Evolutionary conservation across 2,329 filamentous ascomycete species (phyloP).

Genomic region (Simplicillium aogashimaense): DNA sequence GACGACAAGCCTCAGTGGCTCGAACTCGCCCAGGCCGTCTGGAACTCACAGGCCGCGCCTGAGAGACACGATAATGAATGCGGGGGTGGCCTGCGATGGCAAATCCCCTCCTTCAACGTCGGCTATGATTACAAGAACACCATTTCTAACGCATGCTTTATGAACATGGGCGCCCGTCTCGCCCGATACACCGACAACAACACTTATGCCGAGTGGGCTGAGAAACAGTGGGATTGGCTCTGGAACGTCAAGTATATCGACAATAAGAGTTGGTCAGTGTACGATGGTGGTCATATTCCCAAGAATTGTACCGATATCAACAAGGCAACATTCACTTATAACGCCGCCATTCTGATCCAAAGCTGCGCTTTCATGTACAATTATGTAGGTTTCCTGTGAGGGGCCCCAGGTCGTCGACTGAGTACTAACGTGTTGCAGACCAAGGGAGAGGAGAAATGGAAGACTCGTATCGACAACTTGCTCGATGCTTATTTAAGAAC

Average conservation of each 20-base stretch:
- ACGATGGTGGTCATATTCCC: conserved; percentile 36
- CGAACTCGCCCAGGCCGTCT: conserved; percentile 60
- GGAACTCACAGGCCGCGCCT: conserved; percentile 46
- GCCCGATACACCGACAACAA: conserved; percentile 49
- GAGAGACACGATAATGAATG: conserved; percentile 58
- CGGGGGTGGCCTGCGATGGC: conserved; percentile 64
- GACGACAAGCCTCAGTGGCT: conserved; percentile 47
- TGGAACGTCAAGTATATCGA: conserved; percentile 39
- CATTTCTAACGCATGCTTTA: conserved; percentile 36
- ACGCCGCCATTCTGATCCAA: conserved; percentile 39
- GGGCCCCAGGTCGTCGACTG: too few relatives aligned
- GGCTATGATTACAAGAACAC: conserved; percentile 71
- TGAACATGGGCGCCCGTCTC: conserved; percentile 46
- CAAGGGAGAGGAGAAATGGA: conserved; percentile 34
- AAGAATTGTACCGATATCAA: conserved; percentile 43
- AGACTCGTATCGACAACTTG: conserved; percentile 38
- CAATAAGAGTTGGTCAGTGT: conserved; percentile 43
- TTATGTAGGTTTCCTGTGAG: conserved; percentile 16
- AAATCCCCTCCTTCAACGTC: conserved; percentile 63
- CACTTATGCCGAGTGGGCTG: conserved; percentile 46
- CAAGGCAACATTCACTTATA: conserved; percentile 45
- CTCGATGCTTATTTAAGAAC: conserved; percentile 31
- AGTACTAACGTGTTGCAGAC: conserved; percentile 6
- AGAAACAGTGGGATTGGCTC: conserved; percentile 48
- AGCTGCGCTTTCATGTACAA: conserved; percentile 53